Evolutionary conservation across 1,284 basidiomycete genomes (phyloP), one percentile per base, ranked within the genome.

Genomic region (Leccinum cinnamomeum): DNA sequence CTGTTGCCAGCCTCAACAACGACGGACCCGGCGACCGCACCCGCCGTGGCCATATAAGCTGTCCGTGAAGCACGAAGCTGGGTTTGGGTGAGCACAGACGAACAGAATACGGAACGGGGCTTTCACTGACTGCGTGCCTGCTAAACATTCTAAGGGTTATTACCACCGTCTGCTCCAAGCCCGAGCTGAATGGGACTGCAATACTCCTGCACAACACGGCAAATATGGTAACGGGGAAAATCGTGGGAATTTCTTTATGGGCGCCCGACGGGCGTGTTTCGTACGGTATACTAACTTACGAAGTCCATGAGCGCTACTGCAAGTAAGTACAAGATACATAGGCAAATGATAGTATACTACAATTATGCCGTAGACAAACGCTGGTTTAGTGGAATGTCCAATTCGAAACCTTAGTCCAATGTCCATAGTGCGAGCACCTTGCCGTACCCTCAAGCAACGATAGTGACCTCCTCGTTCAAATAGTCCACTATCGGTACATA

Each of bases 1-100:
- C 16, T 56, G 5, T 59, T 35, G 53, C n/a, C 53, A 2, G 59
- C 37, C 56, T 66, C 70, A 20, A 51, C 51, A 14, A 64, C 57
- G 28, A 74, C 28, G 16, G 62, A 63, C 41, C 64, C 72, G 44
- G 18, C 44, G 18, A 63, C 64, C 20, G 20, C 64, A 44, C 62
- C 61, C 0, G 54, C 61, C 41, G 65, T 62, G 39, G 72, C 59
- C 7, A 74, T 25, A 51, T 68, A 71, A 14, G 59, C 57, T 11
- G 63, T 70, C 44, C 67, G 62, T 53, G 72, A 74, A 56, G 60
- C 63, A 65, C 72, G 69, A 66, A 71, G 53, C 70, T 74, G 39
- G 8, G 8, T 25, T 16, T 10, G 11, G 1, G 53, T 69, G 20
- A 68, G 64, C 7, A 51, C 7, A 11, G 2, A 39, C 18, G 33